Evolutionary conservation across 352 stramenopile species (phyloP), one percentile per base, ranked within the genome.

Genomic region (Phytopythium cucurbitacearum): DNA sequence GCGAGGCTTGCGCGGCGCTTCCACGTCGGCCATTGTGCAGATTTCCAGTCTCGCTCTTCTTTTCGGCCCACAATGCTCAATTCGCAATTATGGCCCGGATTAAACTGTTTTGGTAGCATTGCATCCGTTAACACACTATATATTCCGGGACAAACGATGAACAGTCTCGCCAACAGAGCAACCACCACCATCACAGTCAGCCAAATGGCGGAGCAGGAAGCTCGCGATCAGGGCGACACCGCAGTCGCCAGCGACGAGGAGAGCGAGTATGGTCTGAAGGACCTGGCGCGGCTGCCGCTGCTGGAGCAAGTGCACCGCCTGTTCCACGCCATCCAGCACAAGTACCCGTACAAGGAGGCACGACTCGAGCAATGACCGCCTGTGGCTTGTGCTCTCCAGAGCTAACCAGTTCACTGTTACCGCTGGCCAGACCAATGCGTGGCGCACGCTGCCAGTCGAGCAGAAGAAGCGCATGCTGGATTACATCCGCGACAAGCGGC

Each of bases 321-420:
- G 7, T 89, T 91, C 53, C 81, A 94, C 59, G 85, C 85, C 35
- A 94, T 94, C 48, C 71, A 91, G 62, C 62, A 72, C 46, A 67
- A 81, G 45, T 94, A 94, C 50, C 82, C 82, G 15, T 94, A 94
- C 65, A 89, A 80, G 47, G 78, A 93, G 68, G 80, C 88, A 38
- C 51, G 15, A 28, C 21, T 28, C 21, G 21, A 28, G 21, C 21
- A 28, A 28, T 57, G 6, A 6, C 7, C 28, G 10, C 12, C 37
- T 40, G 32, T 5, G 3, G 57, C 36, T 9, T 2, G 0, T 13
- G 50, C 7, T 39, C 32, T 46, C 13, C 37, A 33, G 16, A 9
- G 7, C 12, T 59, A 33, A 43, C 39, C 15, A 32, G 10, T 8
- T 52, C 32, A 52, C 32, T 50, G 10, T 48, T 45, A 32, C 48